phyloP scores from a whole-genome alignment of 345 rosid species.

The Populus ilicifolia region DNA sequence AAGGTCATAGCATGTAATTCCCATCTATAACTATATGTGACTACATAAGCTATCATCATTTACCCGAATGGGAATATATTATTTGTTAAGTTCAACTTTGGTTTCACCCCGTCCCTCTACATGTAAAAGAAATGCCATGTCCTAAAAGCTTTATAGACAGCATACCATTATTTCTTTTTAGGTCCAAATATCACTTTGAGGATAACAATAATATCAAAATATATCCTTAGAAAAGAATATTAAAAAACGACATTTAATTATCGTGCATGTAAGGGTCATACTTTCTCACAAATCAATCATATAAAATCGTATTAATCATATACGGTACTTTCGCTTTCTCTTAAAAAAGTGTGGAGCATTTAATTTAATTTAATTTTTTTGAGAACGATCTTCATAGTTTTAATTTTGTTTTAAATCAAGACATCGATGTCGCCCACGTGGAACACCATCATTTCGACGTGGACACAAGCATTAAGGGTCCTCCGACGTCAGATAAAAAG shows the following conservation, averaged over 20 bases:
- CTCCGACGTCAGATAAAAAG: conserved; percentile 8
- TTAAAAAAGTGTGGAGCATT: background rate
- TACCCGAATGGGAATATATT: background rate
- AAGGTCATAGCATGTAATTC: too few relatives aligned
- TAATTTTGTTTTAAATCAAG: background rate
- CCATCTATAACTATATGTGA: background rate
- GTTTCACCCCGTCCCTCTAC: background rate
- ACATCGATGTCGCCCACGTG: conserved; percentile 22
- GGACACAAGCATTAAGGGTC: conserved; percentile 29
- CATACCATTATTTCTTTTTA: background rate
- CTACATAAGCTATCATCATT: background rate
- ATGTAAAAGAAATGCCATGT: background rate
- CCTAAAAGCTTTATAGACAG: background rate
- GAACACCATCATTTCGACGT: conserved; percentile 30
- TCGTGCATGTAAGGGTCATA: background rate
- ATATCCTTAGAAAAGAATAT: background rate
- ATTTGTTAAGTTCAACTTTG: background rate
- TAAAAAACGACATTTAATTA: background rate
- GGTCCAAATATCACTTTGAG: background rate
- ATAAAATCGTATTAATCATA: background rate
- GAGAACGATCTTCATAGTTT: background rate
- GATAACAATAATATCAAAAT: background rate
- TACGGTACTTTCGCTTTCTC: background rate
- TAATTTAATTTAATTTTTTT: background rate
- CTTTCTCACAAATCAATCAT: background rate